These are phyloP conservation scores for Gossypium laxum DNA, from an alignment of 441 rosid genomes.

Conservation along the genomic window DNA sequence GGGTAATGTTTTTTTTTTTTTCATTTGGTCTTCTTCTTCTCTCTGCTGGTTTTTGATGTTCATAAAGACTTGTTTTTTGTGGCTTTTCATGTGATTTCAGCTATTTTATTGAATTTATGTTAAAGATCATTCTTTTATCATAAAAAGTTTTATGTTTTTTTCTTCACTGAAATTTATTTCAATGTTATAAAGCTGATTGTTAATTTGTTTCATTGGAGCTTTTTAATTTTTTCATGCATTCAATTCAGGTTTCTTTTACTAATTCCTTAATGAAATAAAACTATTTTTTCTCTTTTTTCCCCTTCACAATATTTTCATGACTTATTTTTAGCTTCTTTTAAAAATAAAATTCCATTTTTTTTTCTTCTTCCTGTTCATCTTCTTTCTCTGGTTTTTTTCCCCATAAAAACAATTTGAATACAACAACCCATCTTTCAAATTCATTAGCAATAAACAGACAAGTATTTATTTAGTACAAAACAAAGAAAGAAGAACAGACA, in stretches of 20 bases:
- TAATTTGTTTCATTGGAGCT: neutral
- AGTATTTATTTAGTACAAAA: slow-evolving; percentile 2
- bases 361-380: slow-evolving; percentile 4
- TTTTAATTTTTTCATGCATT: neutral
- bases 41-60: too few species aligned
- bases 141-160: neutral
- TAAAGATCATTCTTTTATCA: neutral
- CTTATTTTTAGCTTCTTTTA: neutral
- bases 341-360: neutral
- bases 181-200: neutral
- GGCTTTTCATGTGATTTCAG: neutral
- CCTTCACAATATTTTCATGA: slow-evolving; percentile 4
- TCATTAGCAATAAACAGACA: slow-evolving; percentile 12
- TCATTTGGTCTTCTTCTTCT: neutral
- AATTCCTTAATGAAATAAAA: neutral
- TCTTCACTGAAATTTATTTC: neutral
- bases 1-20: neutral
- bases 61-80: neutral
- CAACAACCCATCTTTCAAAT: neutral
- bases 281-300: neutral
- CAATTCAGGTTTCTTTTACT: neutral
- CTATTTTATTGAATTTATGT: neutral
- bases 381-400: neutral
- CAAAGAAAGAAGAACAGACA: slow-evolving; percentile 6
- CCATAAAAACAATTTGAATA: slow-evolving; percentile 2